Conservation (phyloP, 2,329 filamentous ascomycete genomes). For the Zalaria obscura region DNA sequence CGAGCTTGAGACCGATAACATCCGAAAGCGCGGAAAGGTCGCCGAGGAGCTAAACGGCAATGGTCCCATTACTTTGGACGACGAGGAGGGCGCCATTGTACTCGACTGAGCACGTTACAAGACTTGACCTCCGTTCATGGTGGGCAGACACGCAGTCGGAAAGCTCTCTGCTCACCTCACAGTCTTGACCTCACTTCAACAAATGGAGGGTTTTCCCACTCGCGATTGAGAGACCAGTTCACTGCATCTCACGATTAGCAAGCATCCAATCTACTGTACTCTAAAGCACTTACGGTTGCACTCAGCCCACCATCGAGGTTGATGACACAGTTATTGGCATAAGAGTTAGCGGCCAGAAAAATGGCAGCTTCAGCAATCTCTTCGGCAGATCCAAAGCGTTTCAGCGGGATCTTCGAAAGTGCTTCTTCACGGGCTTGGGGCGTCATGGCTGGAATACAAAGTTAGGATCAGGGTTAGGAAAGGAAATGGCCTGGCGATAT, state of each 20-base stretch:
- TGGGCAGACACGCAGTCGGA: too few relatives aligned
- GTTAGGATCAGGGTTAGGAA: too few relatives aligned
- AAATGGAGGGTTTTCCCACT: too few relatives aligned
- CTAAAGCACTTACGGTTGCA: conserved; percentile 24
- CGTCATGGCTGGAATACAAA: conserved; percentile 26
- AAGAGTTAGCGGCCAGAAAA: conserved; percentile 50
- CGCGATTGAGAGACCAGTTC: too few relatives aligned
- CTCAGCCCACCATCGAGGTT: conserved; percentile 78
- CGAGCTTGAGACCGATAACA: conserved; percentile 20
- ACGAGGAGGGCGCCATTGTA: conserved; percentile 22
- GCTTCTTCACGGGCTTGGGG: conserved; percentile 27
- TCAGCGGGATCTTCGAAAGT: conserved; percentile 25
- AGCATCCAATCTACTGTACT: too few relatives aligned
- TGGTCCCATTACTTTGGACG: conserved; percentile 22
- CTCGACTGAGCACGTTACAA: conserved; percentile 4
- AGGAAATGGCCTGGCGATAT: too few relatives aligned
- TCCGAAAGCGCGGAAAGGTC: conserved; percentile 26
- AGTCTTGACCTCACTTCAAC: too few relatives aligned
- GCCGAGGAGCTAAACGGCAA: conserved; percentile 15
- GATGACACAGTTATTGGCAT: conserved; percentile 75
- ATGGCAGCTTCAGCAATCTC: conserved; percentile 37
- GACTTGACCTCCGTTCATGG: too few relatives aligned
- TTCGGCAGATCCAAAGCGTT: conserved; percentile 28
- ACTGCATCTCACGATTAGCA: too few relatives aligned
- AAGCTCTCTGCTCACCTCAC: too few relatives aligned